Percentiles rank a stretch among this genome's conserved stretches.
phyloP scores from a whole-genome alignment of 2,329 filamentous ascomycete genomes.

The Calonectria pseudoturangicola region DNA sequence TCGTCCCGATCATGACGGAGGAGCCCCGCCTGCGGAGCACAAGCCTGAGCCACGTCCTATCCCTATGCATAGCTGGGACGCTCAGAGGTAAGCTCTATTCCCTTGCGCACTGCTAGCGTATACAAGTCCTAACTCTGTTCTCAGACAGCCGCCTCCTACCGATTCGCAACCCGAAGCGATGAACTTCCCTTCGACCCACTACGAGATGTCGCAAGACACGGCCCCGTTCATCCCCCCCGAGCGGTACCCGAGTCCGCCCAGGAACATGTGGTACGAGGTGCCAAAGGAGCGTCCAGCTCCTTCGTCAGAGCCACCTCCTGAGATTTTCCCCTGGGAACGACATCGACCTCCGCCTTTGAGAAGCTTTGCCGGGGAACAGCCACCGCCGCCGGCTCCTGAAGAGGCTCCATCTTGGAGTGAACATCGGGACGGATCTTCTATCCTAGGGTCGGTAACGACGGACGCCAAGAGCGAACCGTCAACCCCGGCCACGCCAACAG shows the following conservation, averaged over 20 bases:
- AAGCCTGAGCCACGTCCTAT: slow-evolving; percentile 51
- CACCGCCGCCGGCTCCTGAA: slow-evolving; percentile 48
- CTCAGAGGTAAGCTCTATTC: slow-evolving; percentile 67
- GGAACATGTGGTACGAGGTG: slow-evolving; percentile 91
- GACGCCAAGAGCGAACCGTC: slow-evolving; percentile 62
- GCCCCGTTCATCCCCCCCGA: slow-evolving; percentile 85
- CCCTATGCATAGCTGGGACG: slow-evolving; percentile 69
- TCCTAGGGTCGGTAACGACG: slow-evolving; percentile 58
- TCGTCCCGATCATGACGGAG: slow-evolving; percentile 42
- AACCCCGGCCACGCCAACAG: slow-evolving; percentile 69
- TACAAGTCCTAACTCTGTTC: slow-evolving; percentile 37
- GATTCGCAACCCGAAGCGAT: slow-evolving; percentile 88
- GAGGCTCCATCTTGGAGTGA: slow-evolving; percentile 48
- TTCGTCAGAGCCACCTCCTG: slow-evolving; percentile 73
- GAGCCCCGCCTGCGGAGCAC: slow-evolving; percentile 44
- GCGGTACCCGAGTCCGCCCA: slow-evolving; percentile 88
- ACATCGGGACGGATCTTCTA: slow-evolving; percentile 57
- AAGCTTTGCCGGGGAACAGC: slow-evolving; percentile 69
- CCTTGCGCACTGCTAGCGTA: not conserved
- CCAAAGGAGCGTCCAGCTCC: slow-evolving; percentile 78
- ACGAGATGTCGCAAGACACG: slow-evolving; percentile 87
- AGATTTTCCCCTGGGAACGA: slow-evolving; percentile 94
- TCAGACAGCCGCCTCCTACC: slow-evolving; percentile 76
- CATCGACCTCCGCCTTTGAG: slow-evolving; percentile 78
- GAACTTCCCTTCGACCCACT: slow-evolving; percentile 86